Evolutionary conservation across 2,329 filamentous ascomycete species (phyloP).

Genomic region (Colletotrichum nymphaeae): DNA sequence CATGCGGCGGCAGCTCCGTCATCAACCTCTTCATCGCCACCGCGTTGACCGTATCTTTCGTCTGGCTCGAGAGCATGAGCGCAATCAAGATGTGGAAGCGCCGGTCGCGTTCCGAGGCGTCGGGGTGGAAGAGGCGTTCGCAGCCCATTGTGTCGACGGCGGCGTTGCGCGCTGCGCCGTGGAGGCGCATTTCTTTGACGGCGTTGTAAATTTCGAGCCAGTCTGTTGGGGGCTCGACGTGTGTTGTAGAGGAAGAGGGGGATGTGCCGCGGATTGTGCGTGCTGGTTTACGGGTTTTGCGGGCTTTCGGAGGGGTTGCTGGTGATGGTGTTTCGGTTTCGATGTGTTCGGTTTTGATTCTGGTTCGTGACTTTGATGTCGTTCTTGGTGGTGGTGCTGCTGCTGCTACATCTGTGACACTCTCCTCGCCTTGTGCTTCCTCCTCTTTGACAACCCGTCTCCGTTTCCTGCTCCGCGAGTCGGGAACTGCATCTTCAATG

Average conservation of each 20-base stretch:
- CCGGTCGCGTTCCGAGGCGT: slow-evolving; percentile 64
- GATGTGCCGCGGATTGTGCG: slow-evolving; percentile 52
- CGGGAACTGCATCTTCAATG: slow-evolving; percentile 67
- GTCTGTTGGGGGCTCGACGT: slow-evolving; percentile 73
- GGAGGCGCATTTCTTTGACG: slow-evolving; percentile 80
- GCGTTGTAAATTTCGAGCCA: slow-evolving; percentile 86
- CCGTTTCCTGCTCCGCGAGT: slow-evolving; percentile 54
- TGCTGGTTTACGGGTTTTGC: slow-evolving; percentile 58
- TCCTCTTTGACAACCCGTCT: slow-evolving; percentile 50
- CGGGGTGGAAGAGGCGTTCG: slow-evolving; percentile 74
- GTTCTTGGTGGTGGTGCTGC: slow-evolving; percentile 7
- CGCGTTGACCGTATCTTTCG: slow-evolving; percentile 91
- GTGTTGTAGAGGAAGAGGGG: slow-evolving; percentile 47
- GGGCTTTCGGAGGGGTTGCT: slow-evolving; percentile 41
- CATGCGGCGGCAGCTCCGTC: slow-evolving; percentile 71
- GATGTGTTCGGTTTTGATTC: slow-evolving; percentile 54
- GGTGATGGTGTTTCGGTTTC: slow-evolving; percentile 40
- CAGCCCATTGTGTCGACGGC: slow-evolving; percentile 99
- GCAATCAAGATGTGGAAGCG: slow-evolving; percentile 89
- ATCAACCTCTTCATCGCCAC: slow-evolving; percentile 85
- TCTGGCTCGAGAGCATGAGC: slow-evolving; percentile 92
- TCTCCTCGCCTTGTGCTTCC: slow-evolving; percentile 42
- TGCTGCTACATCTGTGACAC: slow-evolving; percentile 30
- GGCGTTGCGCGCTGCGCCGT: slow-evolving; percentile 72
- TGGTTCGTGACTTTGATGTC: not conserved